Evolutionary conservation across 2,329 filamentous ascomycete species (phyloP), one percentile per base, ranked within the genome.

Genomic region (Elsinoe batatas): DNA sequence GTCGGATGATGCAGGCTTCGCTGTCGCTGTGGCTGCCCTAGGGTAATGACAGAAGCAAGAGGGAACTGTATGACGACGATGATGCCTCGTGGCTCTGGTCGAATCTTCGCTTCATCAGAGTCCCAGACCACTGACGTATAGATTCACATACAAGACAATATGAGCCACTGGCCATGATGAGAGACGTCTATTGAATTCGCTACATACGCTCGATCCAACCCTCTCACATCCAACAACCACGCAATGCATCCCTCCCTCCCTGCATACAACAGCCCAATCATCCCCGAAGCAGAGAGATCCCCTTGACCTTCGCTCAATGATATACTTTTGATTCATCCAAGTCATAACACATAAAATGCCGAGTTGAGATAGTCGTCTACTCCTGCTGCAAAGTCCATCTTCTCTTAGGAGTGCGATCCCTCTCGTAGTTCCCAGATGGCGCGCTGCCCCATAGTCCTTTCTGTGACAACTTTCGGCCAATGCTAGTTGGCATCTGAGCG

Each of bases 401-500:
- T 61, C 72, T 66, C 66, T 74, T 75, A 18, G 68, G 66, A 6
- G 69, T 70, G 22, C 61, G 61, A 7, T 66, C 66, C 54, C 71
- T 66, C 61, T 68, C 67, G 26, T 67, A 67, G 17, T 57, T 58
- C 5, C 61, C 57, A 61, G 63, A 59, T 59, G 63, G 62, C 12
- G 68, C 67, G n/a, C 66, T 67, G 0, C 73, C 73, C 74, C 74
- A 76, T 5, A 76, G 69, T 1, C 72, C 72, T 42, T 70, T 64
- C 59, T 63, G 64, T 62, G 63, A 67, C 7, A 67, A 51, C n/a
- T 61, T 58, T 10, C 60, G 42, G 7, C 58, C 57, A 2, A 60
- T 36, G 11, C 42, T 58, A 36, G 56, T 61, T 20, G 62, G 60
- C 5, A 63, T 61, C 1, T 70, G 61, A 8, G 67, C 66, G 3